Evolutionary conservation across 176 grass and related monocot species (phyloP), one percentile per base, ranked within the genome.

Genomic region (Lolium perenne): DNA sequence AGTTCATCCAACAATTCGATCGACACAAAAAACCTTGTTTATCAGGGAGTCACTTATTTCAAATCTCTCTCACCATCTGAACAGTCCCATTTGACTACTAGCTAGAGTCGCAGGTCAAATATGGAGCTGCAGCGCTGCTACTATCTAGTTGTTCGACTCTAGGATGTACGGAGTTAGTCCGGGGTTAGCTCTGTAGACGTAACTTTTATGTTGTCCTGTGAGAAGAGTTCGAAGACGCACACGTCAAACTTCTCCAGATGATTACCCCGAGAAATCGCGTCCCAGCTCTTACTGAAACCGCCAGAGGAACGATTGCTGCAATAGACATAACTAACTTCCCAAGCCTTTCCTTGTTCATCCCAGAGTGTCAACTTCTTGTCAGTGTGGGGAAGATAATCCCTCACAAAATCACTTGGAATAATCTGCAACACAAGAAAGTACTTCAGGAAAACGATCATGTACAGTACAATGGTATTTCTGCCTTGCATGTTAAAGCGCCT

Each of bases 221-320:
- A 80, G 16, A 95, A 56, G n/a, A 95, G 87, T 88, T 98, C 95
- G 25, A 98, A 95, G 47, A 98, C 17, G 18, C 93, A 94, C 7
- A 92, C 91, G 63, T 98, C 95, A 80, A 74, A 83, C 45, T 79
- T 87, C 88, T 98, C 95, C 43, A 92, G 74, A 87, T 95, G 93
- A 82, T 98, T 93, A 6, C 75, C 95, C 14, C 82, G 4, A 69
- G 93, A 4, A 69, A 93, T 93, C 48, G 72, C 75, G 8, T 89
- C 90, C 93, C 91, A 98, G 47, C 95, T 91, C 40, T 88, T 91
- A 81, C 91, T 93, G 55, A 95, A 84, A 79, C 86, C 61, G 8
- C 87, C 91, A 38, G 63, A 46, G 21, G 32, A 22, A 35, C 85
- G 87, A 5, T 76, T 32, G 14, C 71, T 80, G 41, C 88, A 87